Conservation (phyloP, 1,284 basidiomycete species). For the Cryptococcus hybrid region DNA sequence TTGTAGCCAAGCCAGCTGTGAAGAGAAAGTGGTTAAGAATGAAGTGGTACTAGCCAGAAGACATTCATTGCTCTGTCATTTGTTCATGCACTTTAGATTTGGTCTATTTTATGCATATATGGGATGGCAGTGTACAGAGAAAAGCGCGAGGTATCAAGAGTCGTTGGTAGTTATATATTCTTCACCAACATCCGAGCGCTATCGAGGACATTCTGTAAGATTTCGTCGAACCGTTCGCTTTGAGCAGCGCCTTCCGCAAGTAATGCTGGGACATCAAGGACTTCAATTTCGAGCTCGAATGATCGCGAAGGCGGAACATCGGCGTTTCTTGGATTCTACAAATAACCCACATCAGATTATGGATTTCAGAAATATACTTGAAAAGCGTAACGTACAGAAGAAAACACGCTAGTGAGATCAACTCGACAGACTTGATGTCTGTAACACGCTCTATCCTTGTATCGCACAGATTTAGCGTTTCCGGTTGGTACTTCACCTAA, state of each 20-base stretch:
- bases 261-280: slow-evolving; percentile 53
- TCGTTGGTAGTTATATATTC: slow-evolving; percentile 27
- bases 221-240: slow-evolving; percentile 52
- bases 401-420: slow-evolving; percentile 87
- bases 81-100: too few species aligned
- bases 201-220: slow-evolving; percentile 54
- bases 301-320: slow-evolving; percentile 19
- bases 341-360: neutral
- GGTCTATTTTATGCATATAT: too few species aligned
- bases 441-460: slow-evolving; percentile 91
- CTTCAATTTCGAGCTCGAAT: slow-evolving; percentile 61
- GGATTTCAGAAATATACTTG: neutral
- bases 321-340: slow-evolving; percentile 1
- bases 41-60: slow-evolving; percentile 42
- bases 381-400: slow-evolving; percentile 24
- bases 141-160: slow-evolving; percentile 1
- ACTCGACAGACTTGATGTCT: slow-evolving; percentile 87
- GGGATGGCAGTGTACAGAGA: too few species aligned
- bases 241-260: slow-evolving; percentile 52
- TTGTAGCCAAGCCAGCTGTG: slow-evolving; percentile 60
- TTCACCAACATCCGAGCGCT: slow-evolving; percentile 54
- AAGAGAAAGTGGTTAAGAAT: slow-evolving; percentile 38
- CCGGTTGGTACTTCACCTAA: slow-evolving; percentile 36
- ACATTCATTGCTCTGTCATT: neutral
- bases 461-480: slow-evolving; percentile 59